phyloP scores from a whole-genome alignment of 179 eudicot species.

The Drosera spatulata region DNA sequence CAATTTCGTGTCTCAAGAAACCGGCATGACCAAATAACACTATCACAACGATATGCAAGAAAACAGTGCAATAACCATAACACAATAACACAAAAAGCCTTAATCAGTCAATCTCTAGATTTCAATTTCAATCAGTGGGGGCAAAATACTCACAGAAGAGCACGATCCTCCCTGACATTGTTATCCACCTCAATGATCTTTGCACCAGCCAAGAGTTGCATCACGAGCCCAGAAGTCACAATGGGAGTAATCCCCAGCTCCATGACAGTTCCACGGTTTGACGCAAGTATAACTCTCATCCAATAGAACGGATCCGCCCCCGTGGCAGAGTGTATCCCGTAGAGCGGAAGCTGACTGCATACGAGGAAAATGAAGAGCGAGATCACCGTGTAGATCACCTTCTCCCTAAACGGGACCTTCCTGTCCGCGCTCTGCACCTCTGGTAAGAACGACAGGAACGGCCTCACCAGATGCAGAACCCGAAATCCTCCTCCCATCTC shows the following conservation, averaged over 20 bases:
- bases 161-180: conserved; percentile 86
- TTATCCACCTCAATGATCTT: conserved; percentile 89
- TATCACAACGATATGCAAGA: no score
- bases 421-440: conserved; percentile 77
- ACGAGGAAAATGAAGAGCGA: conserved; percentile 72
- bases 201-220: conserved; percentile 89
- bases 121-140: background rate
- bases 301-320: conserved; percentile 85
- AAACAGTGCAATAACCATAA: no score
- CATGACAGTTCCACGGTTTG: conserved; percentile 75
- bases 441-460: conserved; percentile 65
- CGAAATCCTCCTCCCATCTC: conserved; percentile 80
- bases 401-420: conserved; percentile 76
- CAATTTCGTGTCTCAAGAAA: no score
- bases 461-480: conserved; percentile 70
- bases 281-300: conserved; percentile 40
- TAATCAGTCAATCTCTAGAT: background rate
- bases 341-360: conserved; percentile 86
- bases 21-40: no score
- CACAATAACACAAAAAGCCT: no score
- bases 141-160: conserved; percentile 46
- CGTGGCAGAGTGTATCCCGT: conserved; percentile 81
- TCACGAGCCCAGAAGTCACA: conserved; percentile 81
- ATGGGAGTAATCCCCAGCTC: conserved; percentile 92
- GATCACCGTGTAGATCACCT: conserved; percentile 75